These are phyloP conservation scores for Dendrothele bispora DNA, from an alignment of 768 basidiomycete genomes.

Conservation along the genomic window DNA sequence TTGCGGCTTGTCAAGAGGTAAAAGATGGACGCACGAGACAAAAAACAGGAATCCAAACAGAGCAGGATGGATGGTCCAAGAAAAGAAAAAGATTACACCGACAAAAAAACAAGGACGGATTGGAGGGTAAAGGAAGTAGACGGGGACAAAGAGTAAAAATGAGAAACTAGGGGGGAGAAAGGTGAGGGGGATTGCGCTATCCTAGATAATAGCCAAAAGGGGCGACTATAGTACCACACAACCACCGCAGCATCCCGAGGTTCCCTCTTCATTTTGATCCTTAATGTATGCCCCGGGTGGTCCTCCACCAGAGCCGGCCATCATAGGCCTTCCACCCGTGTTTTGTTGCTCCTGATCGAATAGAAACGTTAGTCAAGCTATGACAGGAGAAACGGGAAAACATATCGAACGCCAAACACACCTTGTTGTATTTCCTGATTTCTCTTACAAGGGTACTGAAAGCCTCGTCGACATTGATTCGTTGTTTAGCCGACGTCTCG, in stretches of 20 bases:
- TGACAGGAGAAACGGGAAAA: not conserved
- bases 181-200: slow-evolving; percentile 26
- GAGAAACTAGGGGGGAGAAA: not conserved
- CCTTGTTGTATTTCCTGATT: slow-evolving; percentile 93
- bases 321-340: slow-evolving; percentile 62
- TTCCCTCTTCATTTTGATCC: slow-evolving; percentile 52
- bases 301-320: slow-evolving; percentile 41
- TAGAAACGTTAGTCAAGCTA: slow-evolving; percentile 13
- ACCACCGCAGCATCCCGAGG: slow-evolving; percentile 63
- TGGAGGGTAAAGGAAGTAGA: not conserved
- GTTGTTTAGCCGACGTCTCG: slow-evolving; percentile 94
- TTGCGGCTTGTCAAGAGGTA: too few relatives aligned
- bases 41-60: slow-evolving; percentile 3
- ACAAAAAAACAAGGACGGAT: not conserved
- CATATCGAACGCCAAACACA: slow-evolving; percentile 25
- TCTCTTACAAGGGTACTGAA: slow-evolving; percentile 92
- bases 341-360: slow-evolving; percentile 68
- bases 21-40: slow-evolving; percentile 10
- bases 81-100: not conserved
- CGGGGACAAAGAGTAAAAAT: not conserved
- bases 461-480: slow-evolving; percentile 96
- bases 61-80: not conserved
- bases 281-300: slow-evolving; percentile 51
- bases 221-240: slow-evolving; percentile 54
- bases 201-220: not conserved